Evolutionary conservation across 2,329 filamentous ascomycete species (phyloP).

Genomic region (Penicillium frequentans): DNA sequence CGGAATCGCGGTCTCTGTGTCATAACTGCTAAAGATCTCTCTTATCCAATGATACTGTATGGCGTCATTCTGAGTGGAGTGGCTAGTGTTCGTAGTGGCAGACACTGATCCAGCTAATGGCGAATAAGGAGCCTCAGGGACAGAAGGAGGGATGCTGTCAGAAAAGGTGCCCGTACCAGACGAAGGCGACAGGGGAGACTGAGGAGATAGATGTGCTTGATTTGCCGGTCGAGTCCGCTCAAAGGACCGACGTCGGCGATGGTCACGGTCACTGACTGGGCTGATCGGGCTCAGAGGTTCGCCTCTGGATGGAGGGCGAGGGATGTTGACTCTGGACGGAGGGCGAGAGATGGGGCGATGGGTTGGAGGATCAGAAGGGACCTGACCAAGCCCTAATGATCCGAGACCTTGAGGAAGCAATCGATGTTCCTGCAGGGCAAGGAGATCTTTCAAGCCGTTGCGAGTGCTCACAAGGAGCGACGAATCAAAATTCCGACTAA

Average conservation of each 20-base stretch:
- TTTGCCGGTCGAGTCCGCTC: slow-evolving; percentile 32
- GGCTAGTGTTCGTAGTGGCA: slow-evolving; percentile 20
- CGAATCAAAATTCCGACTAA: slow-evolving; percentile 29
- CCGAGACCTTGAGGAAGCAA: slow-evolving; percentile 8
- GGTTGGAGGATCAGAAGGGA: not conserved
- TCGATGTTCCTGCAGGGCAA: slow-evolving; percentile 31
- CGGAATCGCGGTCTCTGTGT: slow-evolving; percentile 31
- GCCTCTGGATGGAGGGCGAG: slow-evolving; percentile 24
- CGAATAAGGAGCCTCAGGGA: slow-evolving; percentile 34
- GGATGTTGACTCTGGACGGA: slow-evolving; percentile 11
- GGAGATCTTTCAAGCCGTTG: slow-evolving; percentile 25
- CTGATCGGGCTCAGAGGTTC: slow-evolving; percentile 21
- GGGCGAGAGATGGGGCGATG: slow-evolving; percentile 5
- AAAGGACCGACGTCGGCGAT: slow-evolving; percentile 35
- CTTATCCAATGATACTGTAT: slow-evolving; percentile 44
- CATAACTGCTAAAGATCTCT: slow-evolving; percentile 35
- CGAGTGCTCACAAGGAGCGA: slow-evolving; percentile 28
- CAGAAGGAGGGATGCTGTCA: slow-evolving; percentile 29
- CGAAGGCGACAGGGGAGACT: slow-evolving; percentile 29
- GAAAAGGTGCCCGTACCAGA: slow-evolving; percentile 30
- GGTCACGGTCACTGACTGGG: slow-evolving; percentile 29
- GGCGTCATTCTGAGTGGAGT: slow-evolving; percentile 29
- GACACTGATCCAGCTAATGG: slow-evolving; percentile 32
- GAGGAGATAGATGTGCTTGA: slow-evolving; percentile 22
- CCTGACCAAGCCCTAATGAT: not conserved